Evolutionary conservation across 2,329 filamentous ascomycete species (phyloP).

Genomic region (Pseudonectria buxi): DNA sequence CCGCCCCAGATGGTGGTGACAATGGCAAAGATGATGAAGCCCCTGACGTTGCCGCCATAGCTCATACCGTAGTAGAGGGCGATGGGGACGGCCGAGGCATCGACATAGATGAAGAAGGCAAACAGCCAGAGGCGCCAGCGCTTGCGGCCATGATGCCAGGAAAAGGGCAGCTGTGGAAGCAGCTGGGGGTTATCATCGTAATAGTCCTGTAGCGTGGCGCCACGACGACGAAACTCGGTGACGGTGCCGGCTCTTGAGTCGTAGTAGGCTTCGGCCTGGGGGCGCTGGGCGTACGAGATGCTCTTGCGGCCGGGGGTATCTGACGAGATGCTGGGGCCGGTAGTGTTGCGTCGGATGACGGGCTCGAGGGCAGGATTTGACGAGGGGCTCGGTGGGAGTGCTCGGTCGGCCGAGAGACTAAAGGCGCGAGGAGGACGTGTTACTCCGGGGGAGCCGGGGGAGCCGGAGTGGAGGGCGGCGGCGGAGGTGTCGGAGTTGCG

Average conservation of each 20-base stretch:
- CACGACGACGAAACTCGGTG: constrained; percentile 29
- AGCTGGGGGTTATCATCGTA: constrained; percentile 32
- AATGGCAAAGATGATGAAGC: constrained; percentile 43
- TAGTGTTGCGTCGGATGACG: constrained; percentile 9
- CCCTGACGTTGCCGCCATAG: constrained; percentile 32
- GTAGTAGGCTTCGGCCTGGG: constrained; percentile 31
- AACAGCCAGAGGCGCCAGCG: constrained; percentile 41
- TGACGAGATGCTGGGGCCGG: constrained; percentile 6
- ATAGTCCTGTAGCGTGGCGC: constrained; percentile 31
- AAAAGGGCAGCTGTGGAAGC: constrained; percentile 34
- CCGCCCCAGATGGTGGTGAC: constrained; percentile 50
- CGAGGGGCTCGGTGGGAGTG: too few species aligned
- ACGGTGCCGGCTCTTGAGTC: constrained; percentile 32
- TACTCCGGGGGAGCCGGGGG: not conserved
- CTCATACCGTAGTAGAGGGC: constrained; percentile 45
- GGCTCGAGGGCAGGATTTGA: constrained; percentile 1
- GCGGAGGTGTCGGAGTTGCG: constrained; percentile 8
- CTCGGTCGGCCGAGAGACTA: too few species aligned
- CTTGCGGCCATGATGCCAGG: constrained; percentile 33
- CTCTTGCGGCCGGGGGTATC: constrained; percentile 23
- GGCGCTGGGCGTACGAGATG: constrained; percentile 29
- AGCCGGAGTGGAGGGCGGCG: constrained; percentile 14
- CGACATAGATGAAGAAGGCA: constrained; percentile 41
- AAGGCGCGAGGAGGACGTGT: too few species aligned
- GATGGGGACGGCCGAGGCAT: constrained; percentile 39